A percentile compares a stretch with the other conserved stretches of the same genome.
Conservation (phyloP, 1,139 yeast genomes). For the Wickerhamiella pararugosa region DNA sequence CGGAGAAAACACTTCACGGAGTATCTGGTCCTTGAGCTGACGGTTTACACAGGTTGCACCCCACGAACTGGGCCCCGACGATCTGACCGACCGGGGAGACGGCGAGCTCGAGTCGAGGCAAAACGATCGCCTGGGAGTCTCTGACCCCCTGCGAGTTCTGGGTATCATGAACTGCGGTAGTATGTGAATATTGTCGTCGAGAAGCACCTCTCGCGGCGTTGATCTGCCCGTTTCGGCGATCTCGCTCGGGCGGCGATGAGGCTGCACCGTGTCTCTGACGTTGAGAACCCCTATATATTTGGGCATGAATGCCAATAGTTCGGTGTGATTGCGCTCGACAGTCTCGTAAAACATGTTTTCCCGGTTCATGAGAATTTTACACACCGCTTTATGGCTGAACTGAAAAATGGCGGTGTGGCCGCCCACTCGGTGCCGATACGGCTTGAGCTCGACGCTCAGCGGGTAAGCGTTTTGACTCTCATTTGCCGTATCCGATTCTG, state of each 20-base stretch:
- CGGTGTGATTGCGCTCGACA: constrained; percentile 63
- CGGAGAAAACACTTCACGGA: constrained; percentile 51
- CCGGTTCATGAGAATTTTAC: constrained; percentile 79
- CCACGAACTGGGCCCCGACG: constrained; percentile 8
- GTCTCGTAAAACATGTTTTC: constrained; percentile 88
- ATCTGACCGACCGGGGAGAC: background rate
- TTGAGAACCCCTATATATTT: constrained; percentile 84
- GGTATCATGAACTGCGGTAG: constrained; percentile 63
- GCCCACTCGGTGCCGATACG: constrained; percentile 86
- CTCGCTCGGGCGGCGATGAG: constrained; percentile 5
- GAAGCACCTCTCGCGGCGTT: constrained; percentile 42
- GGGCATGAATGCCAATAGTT: constrained; percentile 74
- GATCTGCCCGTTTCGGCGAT: constrained; percentile 10
- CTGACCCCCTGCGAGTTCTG: constrained; percentile 4
- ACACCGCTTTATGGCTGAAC: constrained; percentile 84
- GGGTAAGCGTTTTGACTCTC: constrained; percentile 16
- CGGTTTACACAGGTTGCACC: constrained; percentile 47
- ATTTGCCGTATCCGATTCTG: constrained; percentile 12
- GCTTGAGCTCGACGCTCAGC: constrained; percentile 62
- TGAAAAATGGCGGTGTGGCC: constrained; percentile 96
- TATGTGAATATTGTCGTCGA: constrained; percentile 80
- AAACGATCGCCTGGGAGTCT: background rate
- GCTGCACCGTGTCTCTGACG: constrained; percentile 43
- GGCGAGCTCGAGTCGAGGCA: background rate
- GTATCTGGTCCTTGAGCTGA: constrained; percentile 47